A percentile compares a stretch with the other conserved stretches of the same genome.
Evolutionary conservation across 305 asterid species (phyloP).

Genomic region (Solanum hybrid): DNA sequence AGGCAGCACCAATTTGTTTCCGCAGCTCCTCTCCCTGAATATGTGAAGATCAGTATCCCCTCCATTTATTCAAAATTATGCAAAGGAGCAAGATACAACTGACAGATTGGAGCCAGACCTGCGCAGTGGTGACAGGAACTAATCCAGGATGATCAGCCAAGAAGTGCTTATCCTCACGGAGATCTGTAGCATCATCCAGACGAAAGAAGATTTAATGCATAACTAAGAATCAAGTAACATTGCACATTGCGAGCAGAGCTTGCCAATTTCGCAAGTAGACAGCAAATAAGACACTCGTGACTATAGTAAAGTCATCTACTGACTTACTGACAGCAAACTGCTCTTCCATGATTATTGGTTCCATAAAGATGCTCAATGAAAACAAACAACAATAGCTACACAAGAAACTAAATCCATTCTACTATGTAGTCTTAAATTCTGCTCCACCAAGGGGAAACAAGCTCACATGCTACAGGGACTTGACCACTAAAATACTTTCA

Average conservation of each 20-base stretch:
- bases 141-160: slow-evolving; percentile 91
- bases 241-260: neutral
- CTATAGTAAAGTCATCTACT: neutral
- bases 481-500: neutral
- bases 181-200: slow-evolving; percentile 41
- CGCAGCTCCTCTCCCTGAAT: slow-evolving; percentile 96
- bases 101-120: slow-evolving; percentile 35
- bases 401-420: neutral
- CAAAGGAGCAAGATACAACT: neutral
- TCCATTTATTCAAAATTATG: neutral
- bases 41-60: neutral
- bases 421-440: neutral
- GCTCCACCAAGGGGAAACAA: neutral
- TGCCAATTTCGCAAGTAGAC: neutral
- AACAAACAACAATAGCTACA: neutral
- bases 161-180: slow-evolving; percentile 88
- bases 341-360: neutral
- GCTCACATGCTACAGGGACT: neutral
- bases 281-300: neutral
- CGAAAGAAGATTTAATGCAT: slow-evolving; percentile 8
- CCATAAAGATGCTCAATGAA: neutral
- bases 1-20: slow-evolving; percentile 74
- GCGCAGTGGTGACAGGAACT: slow-evolving; percentile 70
- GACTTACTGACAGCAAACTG: neutral
- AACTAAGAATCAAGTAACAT: neutral